These are phyloP conservation scores for Trifolium fragiferum DNA, from an alignment of 306 rosid genomes.

Conservation along the genomic window DNA sequence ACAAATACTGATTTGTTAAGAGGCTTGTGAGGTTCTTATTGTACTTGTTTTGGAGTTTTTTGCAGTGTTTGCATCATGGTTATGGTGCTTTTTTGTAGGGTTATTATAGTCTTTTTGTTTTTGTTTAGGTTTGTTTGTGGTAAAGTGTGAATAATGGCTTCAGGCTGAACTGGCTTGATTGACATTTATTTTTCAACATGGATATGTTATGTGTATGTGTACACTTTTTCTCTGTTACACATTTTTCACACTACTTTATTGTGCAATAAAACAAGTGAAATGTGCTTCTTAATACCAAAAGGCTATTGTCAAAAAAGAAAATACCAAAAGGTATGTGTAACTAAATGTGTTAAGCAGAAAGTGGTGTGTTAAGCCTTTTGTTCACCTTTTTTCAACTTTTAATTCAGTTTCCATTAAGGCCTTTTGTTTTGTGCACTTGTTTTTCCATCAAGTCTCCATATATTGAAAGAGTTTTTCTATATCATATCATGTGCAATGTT, in stretches of 20 bases:
- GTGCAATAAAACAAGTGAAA: conserved; percentile 28
- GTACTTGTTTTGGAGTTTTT: conserved; percentile 35
- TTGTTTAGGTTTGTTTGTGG: conserved; percentile 18
- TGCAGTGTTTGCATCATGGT: conserved; percentile 16
- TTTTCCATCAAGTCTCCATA: conserved; percentile 1
- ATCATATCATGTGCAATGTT: too few species aligned
- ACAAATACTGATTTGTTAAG: conserved; percentile 44
- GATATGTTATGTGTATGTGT: background rate
- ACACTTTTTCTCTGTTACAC: background rate
- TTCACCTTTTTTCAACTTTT: too few species aligned
- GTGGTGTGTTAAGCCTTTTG: too few species aligned
- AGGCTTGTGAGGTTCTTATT: conserved; percentile 2
- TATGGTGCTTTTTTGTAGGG: conserved; percentile 34
- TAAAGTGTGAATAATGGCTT: conserved; percentile 42
- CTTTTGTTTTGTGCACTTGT: background rate
- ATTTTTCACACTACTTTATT: conserved; percentile 12
- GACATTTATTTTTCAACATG: conserved; percentile 25
- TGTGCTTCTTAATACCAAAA: conserved; percentile 3
- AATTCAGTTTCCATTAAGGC: background rate
- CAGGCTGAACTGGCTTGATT: conserved; percentile 29
- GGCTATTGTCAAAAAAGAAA: too few species aligned
- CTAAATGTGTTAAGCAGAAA: background rate
- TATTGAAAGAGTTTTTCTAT: too few species aligned
- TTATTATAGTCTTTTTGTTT: conserved; percentile 17
- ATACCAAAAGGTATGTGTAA: background rate